These are phyloP conservation scores for Zygotorulaspora sp. DNA, from an alignment of 805 yeast species.

Conservation along the genomic window DNA sequence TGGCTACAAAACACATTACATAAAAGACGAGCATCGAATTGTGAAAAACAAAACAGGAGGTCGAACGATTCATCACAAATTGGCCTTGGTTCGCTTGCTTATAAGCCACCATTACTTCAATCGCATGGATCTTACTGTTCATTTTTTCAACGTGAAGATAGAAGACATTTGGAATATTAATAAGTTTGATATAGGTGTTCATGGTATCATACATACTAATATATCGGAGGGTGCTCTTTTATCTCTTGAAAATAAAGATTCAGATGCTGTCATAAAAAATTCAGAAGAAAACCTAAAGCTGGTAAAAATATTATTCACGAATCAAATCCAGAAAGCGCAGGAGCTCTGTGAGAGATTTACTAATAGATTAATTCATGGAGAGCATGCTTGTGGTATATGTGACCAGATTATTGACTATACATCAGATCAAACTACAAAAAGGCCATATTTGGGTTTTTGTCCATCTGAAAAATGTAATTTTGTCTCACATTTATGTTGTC, in stretches of 20 bases:
- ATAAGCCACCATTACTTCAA: slow-evolving; percentile 42
- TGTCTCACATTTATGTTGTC: slow-evolving; percentile 40
- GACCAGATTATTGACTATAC: slow-evolving; percentile 34
- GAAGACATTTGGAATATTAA: slow-evolving; percentile 24
- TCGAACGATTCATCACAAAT: slow-evolving; percentile 41
- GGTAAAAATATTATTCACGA: slow-evolving; percentile 28
- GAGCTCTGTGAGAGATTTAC: slow-evolving; percentile 15
- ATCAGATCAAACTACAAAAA: slow-evolving; percentile 21
- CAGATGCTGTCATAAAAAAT: slow-evolving; percentile 15
- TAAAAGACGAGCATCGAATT: slow-evolving; percentile 38
- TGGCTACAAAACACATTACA: slow-evolving; percentile 58
- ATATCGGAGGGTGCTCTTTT: slow-evolving; percentile 8
- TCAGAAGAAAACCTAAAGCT: slow-evolving; percentile 25
- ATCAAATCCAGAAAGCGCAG: slow-evolving; percentile 13
- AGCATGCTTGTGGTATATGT: slow-evolving; percentile 36
- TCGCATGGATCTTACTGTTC: slow-evolving; percentile 43
- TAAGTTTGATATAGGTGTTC: slow-evolving; percentile 14
- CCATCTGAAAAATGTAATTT: slow-evolving; percentile 31
- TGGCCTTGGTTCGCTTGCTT: slow-evolving; percentile 47
- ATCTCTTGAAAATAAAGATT: slow-evolving; percentile 9
- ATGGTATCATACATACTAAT: not conserved
- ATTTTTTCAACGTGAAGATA: slow-evolving; percentile 39
- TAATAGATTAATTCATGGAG: slow-evolving; percentile 23
- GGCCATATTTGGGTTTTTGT: slow-evolving; percentile 39
- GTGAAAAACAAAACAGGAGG: slow-evolving; percentile 38